These are phyloP conservation scores for Verticillium albo-atrum DNA, from an alignment of 2,329 filamentous ascomycete species.

Conservation along the genomic window DNA sequence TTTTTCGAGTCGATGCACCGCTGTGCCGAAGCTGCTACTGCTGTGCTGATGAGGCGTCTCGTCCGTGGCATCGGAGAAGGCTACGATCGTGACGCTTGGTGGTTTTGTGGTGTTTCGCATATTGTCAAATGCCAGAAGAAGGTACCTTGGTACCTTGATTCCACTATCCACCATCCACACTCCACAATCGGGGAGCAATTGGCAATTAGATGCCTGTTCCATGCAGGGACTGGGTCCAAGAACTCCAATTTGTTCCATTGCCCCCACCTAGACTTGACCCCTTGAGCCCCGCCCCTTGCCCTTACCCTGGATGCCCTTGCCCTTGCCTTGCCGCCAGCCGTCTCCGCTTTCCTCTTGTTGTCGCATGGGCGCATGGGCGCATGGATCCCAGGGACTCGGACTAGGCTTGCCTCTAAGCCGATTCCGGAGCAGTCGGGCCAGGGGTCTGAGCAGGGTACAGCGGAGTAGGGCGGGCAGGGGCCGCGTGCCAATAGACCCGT, in stretches of 20 bases:
- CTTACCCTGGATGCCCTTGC: background rate
- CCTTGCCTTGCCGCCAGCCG: background rate
- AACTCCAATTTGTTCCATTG: background rate
- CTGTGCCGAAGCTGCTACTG: too few relatives aligned
- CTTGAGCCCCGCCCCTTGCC: background rate
- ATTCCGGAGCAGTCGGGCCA: background rate
- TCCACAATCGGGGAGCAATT: background rate
- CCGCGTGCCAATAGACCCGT: background rate
- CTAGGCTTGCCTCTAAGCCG: background rate
- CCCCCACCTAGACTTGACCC: background rate
- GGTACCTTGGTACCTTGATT: background rate
- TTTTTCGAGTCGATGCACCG: too few relatives aligned
- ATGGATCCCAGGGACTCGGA: background rate
- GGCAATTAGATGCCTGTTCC: background rate
- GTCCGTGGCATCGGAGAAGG: too few relatives aligned
- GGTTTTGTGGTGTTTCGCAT: too few relatives aligned
- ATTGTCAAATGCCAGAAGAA: too few relatives aligned
- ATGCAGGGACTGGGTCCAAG: background rate
- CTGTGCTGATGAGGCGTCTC: too few relatives aligned
- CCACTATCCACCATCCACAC: too few relatives aligned
- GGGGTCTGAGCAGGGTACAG: background rate
- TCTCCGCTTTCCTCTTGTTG: background rate
- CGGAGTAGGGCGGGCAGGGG: background rate
- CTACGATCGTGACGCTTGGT: too few relatives aligned
- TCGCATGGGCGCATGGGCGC: background rate